These are phyloP conservation scores for Voacanga thouarsii DNA, from an alignment of 257 asterid genomes.

Conservation along the genomic window DNA sequence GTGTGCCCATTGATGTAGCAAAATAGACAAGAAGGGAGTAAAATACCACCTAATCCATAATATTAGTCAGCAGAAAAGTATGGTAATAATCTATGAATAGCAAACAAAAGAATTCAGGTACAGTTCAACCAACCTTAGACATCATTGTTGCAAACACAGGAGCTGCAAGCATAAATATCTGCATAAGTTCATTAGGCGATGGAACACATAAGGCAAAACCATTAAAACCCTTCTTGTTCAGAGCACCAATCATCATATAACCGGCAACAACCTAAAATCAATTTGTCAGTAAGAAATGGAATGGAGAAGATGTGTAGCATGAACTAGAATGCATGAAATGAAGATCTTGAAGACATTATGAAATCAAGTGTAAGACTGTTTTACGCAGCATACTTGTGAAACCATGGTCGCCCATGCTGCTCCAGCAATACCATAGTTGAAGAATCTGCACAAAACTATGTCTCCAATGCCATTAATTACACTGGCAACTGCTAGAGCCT, in stretches of 20 bases:
- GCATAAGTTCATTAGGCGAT: constrained; percentile 56
- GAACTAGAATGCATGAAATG: constrained; percentile 4
- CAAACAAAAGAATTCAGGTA: constrained; percentile 8
- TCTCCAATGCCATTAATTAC: constrained; percentile 82
- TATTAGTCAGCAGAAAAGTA: constrained; percentile 22
- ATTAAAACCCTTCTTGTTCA: constrained; percentile 73
- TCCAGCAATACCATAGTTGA: constrained; percentile 93
- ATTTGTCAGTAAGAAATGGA: constrained; percentile 11
- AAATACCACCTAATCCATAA: constrained; percentile 58
- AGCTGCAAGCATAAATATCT: constrained; percentile 81
- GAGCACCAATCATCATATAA: constrained; percentile 80
- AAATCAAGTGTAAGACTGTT: background rate
- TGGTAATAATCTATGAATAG: constrained; percentile 13
- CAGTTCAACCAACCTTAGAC: constrained; percentile 65
- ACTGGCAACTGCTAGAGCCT: constrained; percentile 88
- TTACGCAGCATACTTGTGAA: constrained; percentile 59
- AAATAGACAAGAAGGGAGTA: constrained; percentile 84
- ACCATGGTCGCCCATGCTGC: constrained; percentile 99
- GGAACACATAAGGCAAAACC: constrained; percentile 84
- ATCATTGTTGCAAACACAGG: constrained; percentile 92
- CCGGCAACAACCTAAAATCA: constrained; percentile 81
- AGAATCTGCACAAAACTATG: constrained; percentile 72
- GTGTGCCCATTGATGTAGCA: constrained; percentile 89
- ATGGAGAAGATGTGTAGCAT: background rate
- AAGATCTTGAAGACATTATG: constrained; percentile 8